Evolutionary conservation across 768 basidiomycete species (phyloP).

Genomic region (Crassisporium funariophilum): DNA sequence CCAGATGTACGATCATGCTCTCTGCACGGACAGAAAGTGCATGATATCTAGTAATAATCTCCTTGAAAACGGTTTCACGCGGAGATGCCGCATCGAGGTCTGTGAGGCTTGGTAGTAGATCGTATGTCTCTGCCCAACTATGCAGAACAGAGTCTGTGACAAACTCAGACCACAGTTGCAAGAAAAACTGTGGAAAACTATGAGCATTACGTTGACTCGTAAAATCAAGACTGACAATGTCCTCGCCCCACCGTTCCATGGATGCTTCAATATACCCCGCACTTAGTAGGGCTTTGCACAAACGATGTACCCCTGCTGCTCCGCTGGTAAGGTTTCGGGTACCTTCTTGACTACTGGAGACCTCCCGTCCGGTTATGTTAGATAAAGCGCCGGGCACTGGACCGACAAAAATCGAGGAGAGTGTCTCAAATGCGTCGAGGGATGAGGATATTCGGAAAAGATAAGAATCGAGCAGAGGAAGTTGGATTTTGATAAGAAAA

Average conservation of each 20-base stretch:
- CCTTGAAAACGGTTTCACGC: conserved; percentile 78
- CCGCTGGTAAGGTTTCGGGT: conserved; percentile 75
- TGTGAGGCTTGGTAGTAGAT: conserved; percentile 49
- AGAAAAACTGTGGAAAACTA: conserved; percentile 74
- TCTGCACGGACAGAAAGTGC: conserved; percentile 71
- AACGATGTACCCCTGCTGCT: conserved; percentile 76
- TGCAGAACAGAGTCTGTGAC: conserved; percentile 60
- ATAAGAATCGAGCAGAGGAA: conserved; percentile 82
- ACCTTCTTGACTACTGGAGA: conserved; percentile 49
- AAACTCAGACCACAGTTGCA: conserved; percentile 88
- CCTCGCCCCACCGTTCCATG: conserved; percentile 87
- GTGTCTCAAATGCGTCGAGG: conserved; percentile 90
- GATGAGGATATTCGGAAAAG: conserved; percentile 77
- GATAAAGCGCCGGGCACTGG: conserved; percentile 90
- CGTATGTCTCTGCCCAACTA: conserved; percentile 47
- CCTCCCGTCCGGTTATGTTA: conserved; percentile 48
- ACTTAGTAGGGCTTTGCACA: conserved; percentile 87
- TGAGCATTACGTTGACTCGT: conserved; percentile 4
- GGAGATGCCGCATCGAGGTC: conserved; percentile 37
- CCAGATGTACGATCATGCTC: conserved; percentile 83
- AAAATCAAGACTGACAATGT: conserved; percentile 57
- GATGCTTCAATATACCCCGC: conserved; percentile 70
- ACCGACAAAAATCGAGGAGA: conserved; percentile 85
- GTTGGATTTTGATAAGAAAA: conserved; percentile 84
- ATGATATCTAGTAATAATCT: conserved; percentile 65